Evolutionary conservation across 176 grass and related monocot genomes (phyloP), one percentile per base, ranked within the genome.

Genomic region (Panicum miliaceum): DNA sequence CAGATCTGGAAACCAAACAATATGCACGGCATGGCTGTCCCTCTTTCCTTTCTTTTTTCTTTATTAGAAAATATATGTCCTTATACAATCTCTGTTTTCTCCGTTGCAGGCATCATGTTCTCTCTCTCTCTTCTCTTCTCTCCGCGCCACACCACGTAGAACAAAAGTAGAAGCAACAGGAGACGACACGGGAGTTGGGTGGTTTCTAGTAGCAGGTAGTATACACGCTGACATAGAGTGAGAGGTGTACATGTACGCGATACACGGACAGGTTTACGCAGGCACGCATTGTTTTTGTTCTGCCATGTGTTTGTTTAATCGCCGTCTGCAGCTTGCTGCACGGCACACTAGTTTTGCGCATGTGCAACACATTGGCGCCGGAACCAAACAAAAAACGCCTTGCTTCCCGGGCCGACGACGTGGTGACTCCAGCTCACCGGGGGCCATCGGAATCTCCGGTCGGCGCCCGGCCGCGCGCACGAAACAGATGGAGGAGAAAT

Each of bases 351-450:
- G 64, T 81, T 82, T 25, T 14, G 15, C 18, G 18, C 84, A 86
- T 79, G 79, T 78, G 88, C 79, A 79, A 59, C 79, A 61, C 73
- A 36, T 86, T 83, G 79, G 67, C 74, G 66, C 51, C 62, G 58
- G 52, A 63, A 64, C 59, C 43, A 64, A 66, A 51, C 46, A 79
- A 36, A 64, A 47, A 6, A 0, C 0, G 25, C 32, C 23, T 20
- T 34, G 71, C 48, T 36, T 78, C 4, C 16, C 35, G 22, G 20
- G 47, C 50, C 26, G 4, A 81, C 18, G 15, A 81, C 13, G 47
- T 12, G 38, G 47, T 18, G 50, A 64, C 3, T 78, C 79, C 73
- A 72, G 54, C 83, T 71, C 43, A 71, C 16, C 13, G n/a, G 6
- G 8, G 23, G 40, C 40, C 42, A 34, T 29, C 59, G 59, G 77